These are phyloP conservation scores for Bassia scoparia DNA, from an alignment of 148 eudicot genomes.

Conservation along the genomic window DNA sequence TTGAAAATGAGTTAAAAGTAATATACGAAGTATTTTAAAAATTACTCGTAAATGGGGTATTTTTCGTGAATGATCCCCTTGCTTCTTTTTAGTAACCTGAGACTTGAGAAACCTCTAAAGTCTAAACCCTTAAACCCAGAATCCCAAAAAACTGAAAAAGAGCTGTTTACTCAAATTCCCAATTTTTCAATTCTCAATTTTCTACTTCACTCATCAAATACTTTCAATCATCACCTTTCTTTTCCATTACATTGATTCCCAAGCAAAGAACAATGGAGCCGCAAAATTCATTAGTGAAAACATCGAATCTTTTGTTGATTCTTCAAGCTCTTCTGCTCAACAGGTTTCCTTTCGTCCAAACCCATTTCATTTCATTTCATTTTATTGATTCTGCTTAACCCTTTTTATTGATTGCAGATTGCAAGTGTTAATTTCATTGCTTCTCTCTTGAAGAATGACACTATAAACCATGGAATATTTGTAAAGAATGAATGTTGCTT, in stretches of 20 bases:
- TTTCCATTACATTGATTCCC: background rate
- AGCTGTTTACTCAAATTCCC: background rate
- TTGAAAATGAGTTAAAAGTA: too few relatives aligned
- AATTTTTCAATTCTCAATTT: background rate
- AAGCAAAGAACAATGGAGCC: constrained; percentile 35
- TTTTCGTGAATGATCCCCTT: too few relatives aligned
- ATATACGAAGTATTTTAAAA: too few relatives aligned
- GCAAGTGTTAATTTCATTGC: constrained; percentile 63
- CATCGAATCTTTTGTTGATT: constrained; percentile 65
- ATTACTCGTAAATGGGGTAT: too few relatives aligned
- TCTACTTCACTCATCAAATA: background rate
- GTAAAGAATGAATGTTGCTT: constrained; percentile 31
- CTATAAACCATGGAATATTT: constrained; percentile 56
- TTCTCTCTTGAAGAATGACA: constrained; percentile 55
- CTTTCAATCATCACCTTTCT: constrained; percentile 8
- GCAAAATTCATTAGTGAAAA: constrained; percentile 34
- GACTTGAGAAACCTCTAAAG: background rate
- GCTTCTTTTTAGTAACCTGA: background rate
- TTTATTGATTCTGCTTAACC: background rate
- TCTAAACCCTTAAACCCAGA: constrained; percentile 1
- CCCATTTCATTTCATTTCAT: background rate
- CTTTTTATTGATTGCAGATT: constrained; percentile 37
- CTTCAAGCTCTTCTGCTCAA: constrained; percentile 55
- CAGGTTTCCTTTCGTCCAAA: constrained; percentile 40
- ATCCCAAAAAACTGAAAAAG: background rate